Conservation (phyloP, 768 basidiomycete species). For the Leccinum imitatum region DNA sequence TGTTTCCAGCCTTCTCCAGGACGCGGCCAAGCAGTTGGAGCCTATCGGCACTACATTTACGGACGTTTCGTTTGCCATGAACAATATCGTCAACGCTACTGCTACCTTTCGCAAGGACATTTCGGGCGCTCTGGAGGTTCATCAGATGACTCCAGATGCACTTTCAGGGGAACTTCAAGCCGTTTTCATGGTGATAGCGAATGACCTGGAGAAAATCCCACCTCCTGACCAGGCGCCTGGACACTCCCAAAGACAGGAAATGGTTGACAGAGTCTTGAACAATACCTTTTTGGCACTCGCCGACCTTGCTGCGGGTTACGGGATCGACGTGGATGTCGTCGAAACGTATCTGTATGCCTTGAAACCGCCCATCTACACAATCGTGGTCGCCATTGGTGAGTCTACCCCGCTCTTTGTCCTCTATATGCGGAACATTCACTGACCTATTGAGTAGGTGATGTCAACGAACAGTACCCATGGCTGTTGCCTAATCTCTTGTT, state of each 20-base stretch:
- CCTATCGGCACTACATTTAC: conserved; percentile 5
- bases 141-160: conserved; percentile 2
- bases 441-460: conserved; percentile 5
- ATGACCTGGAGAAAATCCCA: conserved; percentile 4
- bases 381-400: conserved; percentile 13
- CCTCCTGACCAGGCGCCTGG: conserved; percentile 1
- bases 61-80: conserved; percentile 5
- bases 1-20: conserved; percentile 7
- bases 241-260: conserved; percentile 3
- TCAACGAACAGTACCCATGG: conserved; percentile 13
- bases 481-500: conserved; percentile 8
- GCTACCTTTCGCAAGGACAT: conserved; percentile 15
- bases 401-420: not conserved
- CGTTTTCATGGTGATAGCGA: conserved; percentile 1
- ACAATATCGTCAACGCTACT: conserved; percentile 9
- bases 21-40: conserved; percentile 2
- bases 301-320: conserved; percentile 2
- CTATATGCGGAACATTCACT: not conserved
- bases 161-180: conserved; percentile 10
- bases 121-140: conserved; percentile 6
- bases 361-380: conserved; percentile 7
- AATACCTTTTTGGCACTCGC: conserved; percentile 1
- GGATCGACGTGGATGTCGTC: conserved; percentile 9
- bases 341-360: conserved; percentile 2
- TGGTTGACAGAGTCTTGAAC: conserved; percentile 12